Evolutionary conservation across 2,329 filamentous ascomycete species (phyloP).

Genomic region (Myriosclerotinia curreyana): DNA sequence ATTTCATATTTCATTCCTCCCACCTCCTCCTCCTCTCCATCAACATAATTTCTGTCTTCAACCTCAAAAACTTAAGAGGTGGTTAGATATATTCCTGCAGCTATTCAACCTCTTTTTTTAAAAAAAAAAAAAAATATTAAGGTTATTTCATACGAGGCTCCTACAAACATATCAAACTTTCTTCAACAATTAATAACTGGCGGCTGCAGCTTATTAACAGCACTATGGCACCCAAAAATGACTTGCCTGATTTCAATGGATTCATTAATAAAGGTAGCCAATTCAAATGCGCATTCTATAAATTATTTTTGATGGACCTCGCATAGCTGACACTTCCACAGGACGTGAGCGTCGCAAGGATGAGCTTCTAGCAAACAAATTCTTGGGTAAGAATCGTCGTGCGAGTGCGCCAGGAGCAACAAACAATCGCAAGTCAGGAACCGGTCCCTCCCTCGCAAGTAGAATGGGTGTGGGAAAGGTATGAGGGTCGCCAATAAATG

Average conservation of each 20-base stretch:
- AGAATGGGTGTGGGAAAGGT: constrained; percentile 73
- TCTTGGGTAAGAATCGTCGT: constrained; percentile 62
- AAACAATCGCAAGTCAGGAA: constrained; percentile 46
- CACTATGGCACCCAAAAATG: constrained; percentile 37
- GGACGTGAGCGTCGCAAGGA: constrained; percentile 67
- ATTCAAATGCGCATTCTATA: background rate
- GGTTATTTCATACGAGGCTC: background rate
- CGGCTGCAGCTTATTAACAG: constrained; percentile 9
- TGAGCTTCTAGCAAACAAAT: constrained; percentile 66
- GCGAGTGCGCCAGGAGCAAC: constrained; percentile 52
- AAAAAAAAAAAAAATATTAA: no score
- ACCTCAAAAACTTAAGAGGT: background rate
- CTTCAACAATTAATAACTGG: background rate
- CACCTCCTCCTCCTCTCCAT: background rate
- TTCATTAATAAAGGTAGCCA: constrained; percentile 38
- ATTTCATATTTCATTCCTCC: background rate
- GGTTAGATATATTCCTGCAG: background rate
- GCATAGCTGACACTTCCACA: constrained; percentile 27
- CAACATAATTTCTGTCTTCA: background rate
- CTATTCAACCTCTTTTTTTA: background rate
- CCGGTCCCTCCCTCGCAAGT: constrained; percentile 62
- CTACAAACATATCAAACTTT: background rate
- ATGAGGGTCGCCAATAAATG: constrained; percentile 28
- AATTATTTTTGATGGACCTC: background rate
- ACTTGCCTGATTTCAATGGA: constrained; percentile 37